Evolutionary conservation across 768 basidiomycete species (phyloP).

Genomic region (Suillus weaverae): DNA sequence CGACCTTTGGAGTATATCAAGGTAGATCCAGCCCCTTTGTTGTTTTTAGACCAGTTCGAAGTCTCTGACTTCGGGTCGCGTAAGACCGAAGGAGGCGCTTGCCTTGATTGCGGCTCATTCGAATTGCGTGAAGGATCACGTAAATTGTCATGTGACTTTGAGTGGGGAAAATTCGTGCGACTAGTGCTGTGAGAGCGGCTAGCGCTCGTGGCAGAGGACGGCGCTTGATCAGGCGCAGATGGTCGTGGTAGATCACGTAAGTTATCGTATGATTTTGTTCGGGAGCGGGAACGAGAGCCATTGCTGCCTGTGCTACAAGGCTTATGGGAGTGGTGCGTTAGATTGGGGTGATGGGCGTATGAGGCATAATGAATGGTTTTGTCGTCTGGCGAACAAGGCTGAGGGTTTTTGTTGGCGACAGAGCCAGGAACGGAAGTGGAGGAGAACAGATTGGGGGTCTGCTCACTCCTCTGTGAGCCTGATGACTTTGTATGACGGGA

Average conservation of each 20-base stretch:
- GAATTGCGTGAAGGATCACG: not conserved
- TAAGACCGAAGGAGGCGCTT: not conserved
- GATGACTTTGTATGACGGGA: constrained; percentile 34
- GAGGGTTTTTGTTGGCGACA: constrained; percentile 15
- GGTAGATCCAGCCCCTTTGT: not conserved
- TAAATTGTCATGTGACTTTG: constrained; percentile 3
- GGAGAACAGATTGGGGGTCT: constrained; percentile 11
- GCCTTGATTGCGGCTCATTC: not conserved
- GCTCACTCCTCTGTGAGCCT: constrained; percentile 27
- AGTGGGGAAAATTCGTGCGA: not conserved
- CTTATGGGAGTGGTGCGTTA: constrained; percentile 18
- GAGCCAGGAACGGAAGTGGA: constrained; percentile 15
- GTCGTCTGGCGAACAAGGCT: constrained; percentile 7
- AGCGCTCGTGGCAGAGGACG: constrained; percentile 11
- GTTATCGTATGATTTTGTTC: constrained; percentile 25
- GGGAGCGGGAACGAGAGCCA: constrained; percentile 19
- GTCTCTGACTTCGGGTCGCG: not conserved
- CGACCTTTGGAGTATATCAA: constrained; percentile 4
- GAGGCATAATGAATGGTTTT: constrained; percentile 11
- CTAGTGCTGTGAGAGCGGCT: not conserved
- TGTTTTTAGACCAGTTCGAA: constrained; percentile 4
- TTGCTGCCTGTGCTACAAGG: constrained; percentile 13
- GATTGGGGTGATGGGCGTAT: constrained; percentile 14
- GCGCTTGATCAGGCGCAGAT: constrained; percentile 1
- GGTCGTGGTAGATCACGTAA: constrained; percentile 20